Base-by-base conservation (phyloP, 495 filamentous ascomycete genomes). In the Evansstolkia leycettana region DNA sequence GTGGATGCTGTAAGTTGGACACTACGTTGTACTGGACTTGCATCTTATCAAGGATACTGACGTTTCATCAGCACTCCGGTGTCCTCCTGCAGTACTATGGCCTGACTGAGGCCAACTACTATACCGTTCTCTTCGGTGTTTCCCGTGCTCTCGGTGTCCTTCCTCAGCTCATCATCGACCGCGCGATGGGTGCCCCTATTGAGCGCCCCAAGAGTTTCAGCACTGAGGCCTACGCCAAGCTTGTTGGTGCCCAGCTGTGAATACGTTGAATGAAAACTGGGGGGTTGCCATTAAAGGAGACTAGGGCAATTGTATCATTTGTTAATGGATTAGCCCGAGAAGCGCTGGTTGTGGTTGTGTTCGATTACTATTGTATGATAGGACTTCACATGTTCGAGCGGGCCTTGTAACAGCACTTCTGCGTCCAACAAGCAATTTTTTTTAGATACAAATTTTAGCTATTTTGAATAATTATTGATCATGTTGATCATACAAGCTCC, bases 21-120 rank as follows among this genome's bases (percentile, higher is more conserved):
- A 4, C 5, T 9, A 9, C 9, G 5, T 9, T 23, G 20, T 23
- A 5, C 20, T 23, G 20, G 20, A 9, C 20, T 23, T 5, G 5
- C 5, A 23, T 9, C 9, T 23, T 23, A n/a, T n/a, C 20, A 4
- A 9, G 9, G 4, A 36, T 34, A 31, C 56, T 61, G 31, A 62
- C 41, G 14, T 16, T 2, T 12, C 9, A 37, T 5, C 38, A 68
- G 65, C 90, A 98, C 80, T 93, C 84, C 27, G 90, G 90, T 72
- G 90, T 96, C 46, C 84, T 98, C 45, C 82, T 98, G 37, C 92
- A 98, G 70, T 94, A 98, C 76, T 98, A 98, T 64, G 90, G 90
- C 50, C 71, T 98, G 60, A 96, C 82, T 41, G 89, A 98, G 73
- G 80, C 90, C 60, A 95, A 80, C 80, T 98, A 90, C 79, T 98